Evolutionary conservation across 139 green algal species (phyloP), one percentile per base, ranked within the genome.

Genomic region (Mychonastes homosphaera): DNA sequence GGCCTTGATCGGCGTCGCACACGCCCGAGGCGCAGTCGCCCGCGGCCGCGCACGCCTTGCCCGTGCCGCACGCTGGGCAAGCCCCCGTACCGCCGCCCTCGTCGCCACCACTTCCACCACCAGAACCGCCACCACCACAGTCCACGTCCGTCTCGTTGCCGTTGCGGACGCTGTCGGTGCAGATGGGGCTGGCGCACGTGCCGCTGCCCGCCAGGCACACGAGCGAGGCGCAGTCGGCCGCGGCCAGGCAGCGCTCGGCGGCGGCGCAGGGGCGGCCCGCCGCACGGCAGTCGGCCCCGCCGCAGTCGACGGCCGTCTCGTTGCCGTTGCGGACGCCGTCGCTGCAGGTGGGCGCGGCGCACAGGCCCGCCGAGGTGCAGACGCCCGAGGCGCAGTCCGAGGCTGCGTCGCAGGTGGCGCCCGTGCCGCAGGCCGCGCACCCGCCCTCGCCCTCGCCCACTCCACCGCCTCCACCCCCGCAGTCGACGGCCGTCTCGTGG

Each of bases 141-240:
- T 55, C 47, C 6, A 35, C 47, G 15, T 35, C 24, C 16, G 47
- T 55, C 15, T 55, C 47, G 15, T 55, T 34, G 12, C 47, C 47
- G 27, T 55, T 55, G 24, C 23, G 9, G 21, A 35, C 47, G 21
- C 26, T n/a, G 12, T 55, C 47, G 13, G 6, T 34, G 15, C 47
- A 55, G 16, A 26, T 55, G 12, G 47, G 27, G 13, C 6, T 6
- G 5, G 27, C 47, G 12, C 47, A 55, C 24, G 6, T 32, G 8
- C 12, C 6, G 6, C 13, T n/a, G n/a, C n/a, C n/a, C n/a, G n/a
- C 7, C 6, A 13, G 4, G 26, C 24, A 33, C 24, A 35, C 27
- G 6, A 23, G 15, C 19, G 6, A 21, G 5, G 9, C 6, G 26
- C 47, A 39, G 45, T 13, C 19, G 15, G 15, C 21, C 24, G 19